These are phyloP conservation scores for Penicillium daleae DNA, from an alignment of 495 filamentous ascomycete species.

Conservation along the genomic window DNA sequence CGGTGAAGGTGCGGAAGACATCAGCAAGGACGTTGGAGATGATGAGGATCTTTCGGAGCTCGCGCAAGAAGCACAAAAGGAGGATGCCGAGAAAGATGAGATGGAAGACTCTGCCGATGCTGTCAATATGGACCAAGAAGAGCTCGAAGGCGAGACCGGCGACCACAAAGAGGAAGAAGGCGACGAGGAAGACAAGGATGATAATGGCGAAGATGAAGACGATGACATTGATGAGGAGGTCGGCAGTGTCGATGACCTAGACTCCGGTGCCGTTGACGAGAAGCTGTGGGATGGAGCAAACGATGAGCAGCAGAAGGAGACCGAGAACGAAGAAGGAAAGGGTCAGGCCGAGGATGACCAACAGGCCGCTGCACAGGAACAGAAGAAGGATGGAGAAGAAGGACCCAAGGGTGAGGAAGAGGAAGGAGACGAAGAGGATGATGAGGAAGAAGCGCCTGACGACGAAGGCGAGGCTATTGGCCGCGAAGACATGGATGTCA, in stretches of 20 bases:
- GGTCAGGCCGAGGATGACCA: slow-evolving; percentile 67
- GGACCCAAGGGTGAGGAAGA: slow-evolving; percentile 50
- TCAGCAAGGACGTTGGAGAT: slow-evolving; percentile 91
- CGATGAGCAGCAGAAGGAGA: slow-evolving; percentile 80
- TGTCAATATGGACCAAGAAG: slow-evolving; percentile 92
- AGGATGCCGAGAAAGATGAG: slow-evolving; percentile 62
- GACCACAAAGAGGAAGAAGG: slow-evolving; percentile 60
- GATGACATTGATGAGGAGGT: slow-evolving; percentile 84
- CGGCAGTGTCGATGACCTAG: slow-evolving; percentile 86
- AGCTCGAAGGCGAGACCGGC: slow-evolving; percentile 58
- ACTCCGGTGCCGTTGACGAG: slow-evolving; percentile 88
- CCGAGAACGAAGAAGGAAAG: slow-evolving; percentile 71
- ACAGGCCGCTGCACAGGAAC: slow-evolving; percentile 61
- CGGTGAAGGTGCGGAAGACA: slow-evolving; percentile 92
- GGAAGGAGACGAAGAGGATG: slow-evolving; percentile 54
- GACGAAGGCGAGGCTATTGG: slow-evolving; percentile 65
- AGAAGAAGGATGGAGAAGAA: slow-evolving; percentile 53
- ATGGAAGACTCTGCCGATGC: slow-evolving; percentile 75
- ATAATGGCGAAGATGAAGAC: slow-evolving; percentile 55
- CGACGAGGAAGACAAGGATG: slow-evolving; percentile 65
- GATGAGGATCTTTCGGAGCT: slow-evolving; percentile 93
- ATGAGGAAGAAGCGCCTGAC: slow-evolving; percentile 61
- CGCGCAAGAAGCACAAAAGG: slow-evolving; percentile 73
- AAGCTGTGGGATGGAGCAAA: slow-evolving; percentile 94
- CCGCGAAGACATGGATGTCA: slow-evolving; percentile 62